These are phyloP conservation scores for Hanseniaspora taiwanica DNA, from an alignment of 805 yeast species.

Conservation along the genomic window DNA sequence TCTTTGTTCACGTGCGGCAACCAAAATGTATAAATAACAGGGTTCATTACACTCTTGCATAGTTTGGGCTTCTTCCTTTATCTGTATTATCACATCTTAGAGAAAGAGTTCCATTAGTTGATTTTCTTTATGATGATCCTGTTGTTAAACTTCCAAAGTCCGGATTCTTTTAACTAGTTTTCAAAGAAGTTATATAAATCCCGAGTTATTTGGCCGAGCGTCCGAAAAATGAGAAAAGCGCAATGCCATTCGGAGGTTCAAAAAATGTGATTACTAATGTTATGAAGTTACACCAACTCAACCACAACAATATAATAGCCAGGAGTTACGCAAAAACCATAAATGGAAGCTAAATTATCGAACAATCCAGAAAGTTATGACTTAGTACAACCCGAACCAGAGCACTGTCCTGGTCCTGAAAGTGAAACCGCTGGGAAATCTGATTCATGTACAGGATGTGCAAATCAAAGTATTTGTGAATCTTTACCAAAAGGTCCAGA, in stretches of 20 bases:
- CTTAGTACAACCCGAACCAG: slow-evolving; percentile 46
- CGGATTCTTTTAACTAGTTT: too few species aligned
- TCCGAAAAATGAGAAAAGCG: too few species aligned
- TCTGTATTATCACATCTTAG: neutral
- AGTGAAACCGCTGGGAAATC: slow-evolving; percentile 87
- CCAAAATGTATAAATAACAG: neutral
- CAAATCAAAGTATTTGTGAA: slow-evolving; percentile 82
- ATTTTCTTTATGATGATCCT: too few species aligned
- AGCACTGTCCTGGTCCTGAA: slow-evolving; percentile 98
- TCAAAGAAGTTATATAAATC: too few species aligned
- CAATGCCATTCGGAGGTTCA: too few species aligned
- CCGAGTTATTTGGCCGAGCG: too few species aligned
- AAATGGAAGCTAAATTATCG: neutral
- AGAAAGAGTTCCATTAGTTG: neutral
- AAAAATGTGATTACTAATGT: too few species aligned
- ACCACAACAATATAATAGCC: too few species aligned
- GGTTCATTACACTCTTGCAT: neutral
- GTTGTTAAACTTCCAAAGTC: too few species aligned
- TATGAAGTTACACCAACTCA: too few species aligned
- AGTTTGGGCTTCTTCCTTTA: neutral
- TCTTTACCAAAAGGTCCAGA: slow-evolving; percentile 89
- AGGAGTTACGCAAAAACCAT: neutral
- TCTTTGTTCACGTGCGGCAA: neutral
- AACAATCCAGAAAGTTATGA: neutral
- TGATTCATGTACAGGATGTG: slow-evolving; percentile 91